Base-by-base conservation (phyloP, 129 eudicot species). In the Calendula officinalis region DNA sequence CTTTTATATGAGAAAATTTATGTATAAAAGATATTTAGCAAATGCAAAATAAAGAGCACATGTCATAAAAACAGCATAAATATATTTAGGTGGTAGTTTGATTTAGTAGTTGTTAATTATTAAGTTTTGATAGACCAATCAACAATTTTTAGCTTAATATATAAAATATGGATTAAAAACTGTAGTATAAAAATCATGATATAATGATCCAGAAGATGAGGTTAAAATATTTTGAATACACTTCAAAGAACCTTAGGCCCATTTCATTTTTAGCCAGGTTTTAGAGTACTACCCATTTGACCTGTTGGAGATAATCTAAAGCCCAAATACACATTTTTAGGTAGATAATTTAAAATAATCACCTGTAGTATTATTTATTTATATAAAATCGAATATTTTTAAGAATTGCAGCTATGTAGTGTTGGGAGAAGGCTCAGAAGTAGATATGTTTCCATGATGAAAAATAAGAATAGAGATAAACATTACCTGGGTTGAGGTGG, bases 401-500 rank as follows among this genome's bases (percentile, higher is more conserved):
- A 27, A 5, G 15, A 39, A 16, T 22, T 10, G 38, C 49, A 42
- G 3, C 10, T 60, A 60, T 40, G 6, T 6, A 44, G 17, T 22
- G 3, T 4, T 5, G 14, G 13, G 13, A 45, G 39, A 45, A 6
- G 14, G n/a, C 7, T 4, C 3, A 42, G 3, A 7, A 3, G 13
- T 15, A 15, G 44, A 59, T 11, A 36, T 58, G 46, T 60, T 40
- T 30, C 30, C 47, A 9, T 17, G 3, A 66, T 5, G 8, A 52
- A 5, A 50, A 38, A 50, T 8, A 14, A 8, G 27, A 30, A 39
- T 34, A 43, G 6, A 50, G 43, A 64, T 48, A 47, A 30, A 56
- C 30, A 43, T 83, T 77, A 84, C 91, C 95, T 81, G 41, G 77
- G 74, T 66, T 74, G 78, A 47, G 67, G 36, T 42, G 77, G 86